Evolutionary conservation across 163 green algal species (phyloP).

Genomic region (Scenedesmus sp.): DNA sequence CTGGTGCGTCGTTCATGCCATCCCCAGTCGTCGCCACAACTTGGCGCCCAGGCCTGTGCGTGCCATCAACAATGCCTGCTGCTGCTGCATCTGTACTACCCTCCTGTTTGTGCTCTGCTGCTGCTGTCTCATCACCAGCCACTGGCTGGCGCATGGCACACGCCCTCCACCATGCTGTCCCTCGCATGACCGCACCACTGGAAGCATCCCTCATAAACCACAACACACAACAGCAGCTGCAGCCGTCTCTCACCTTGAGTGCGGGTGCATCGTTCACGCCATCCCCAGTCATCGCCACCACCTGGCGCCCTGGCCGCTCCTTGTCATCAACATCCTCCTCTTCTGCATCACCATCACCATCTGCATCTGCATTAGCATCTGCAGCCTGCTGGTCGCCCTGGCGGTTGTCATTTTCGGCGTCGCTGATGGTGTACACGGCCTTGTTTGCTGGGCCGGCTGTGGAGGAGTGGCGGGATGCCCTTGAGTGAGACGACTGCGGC

Average conservation of each 20-base stretch:
- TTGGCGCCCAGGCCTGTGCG: constrained; percentile 51
- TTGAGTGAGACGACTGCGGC: too few species aligned
- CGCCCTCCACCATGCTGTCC: neutral
- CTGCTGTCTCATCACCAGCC: neutral
- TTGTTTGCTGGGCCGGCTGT: too few species aligned
- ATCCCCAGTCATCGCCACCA: constrained; percentile 91
- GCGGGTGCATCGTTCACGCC: constrained; percentile 91
- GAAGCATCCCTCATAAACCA: neutral
- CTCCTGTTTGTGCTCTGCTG: too few species aligned
- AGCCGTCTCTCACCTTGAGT: constrained; percentile 69
- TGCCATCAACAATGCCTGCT: neutral
- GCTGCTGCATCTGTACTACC: too few species aligned
- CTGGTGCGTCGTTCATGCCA: constrained; percentile 90
- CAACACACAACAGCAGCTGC: neutral
- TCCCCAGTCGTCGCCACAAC: constrained; percentile 89
- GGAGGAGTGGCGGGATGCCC: too few species aligned
- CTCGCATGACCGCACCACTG: neutral
- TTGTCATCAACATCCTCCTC: neutral
- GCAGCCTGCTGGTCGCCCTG: too few species aligned
- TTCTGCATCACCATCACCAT: too few species aligned
- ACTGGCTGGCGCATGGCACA: neutral
- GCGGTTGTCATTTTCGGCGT: too few species aligned
- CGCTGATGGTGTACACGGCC: too few species aligned
- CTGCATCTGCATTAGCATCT: too few species aligned
- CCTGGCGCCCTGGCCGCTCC: constrained; percentile 54